phyloP scores from a whole-genome alignment of 179 eudicot species.

The Beta corolliflora region DNA sequence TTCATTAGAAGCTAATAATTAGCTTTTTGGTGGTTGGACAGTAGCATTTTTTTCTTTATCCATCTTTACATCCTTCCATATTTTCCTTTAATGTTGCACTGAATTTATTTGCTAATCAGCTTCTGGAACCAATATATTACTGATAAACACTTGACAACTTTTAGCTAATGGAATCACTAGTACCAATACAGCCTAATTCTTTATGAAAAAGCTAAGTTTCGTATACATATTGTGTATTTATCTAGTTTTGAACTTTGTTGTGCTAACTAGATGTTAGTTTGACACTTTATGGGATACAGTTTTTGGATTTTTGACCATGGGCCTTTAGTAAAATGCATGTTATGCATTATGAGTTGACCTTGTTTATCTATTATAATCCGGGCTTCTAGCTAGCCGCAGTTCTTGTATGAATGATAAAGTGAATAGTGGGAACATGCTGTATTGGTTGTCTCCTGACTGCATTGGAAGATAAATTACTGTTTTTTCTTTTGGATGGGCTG shows the following conservation, averaged over 20 bases:
- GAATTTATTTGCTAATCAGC: background rate
- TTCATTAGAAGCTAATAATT: background rate
- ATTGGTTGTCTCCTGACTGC: slow-evolving; percentile 2
- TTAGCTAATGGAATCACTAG: background rate
- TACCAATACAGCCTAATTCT: background rate
- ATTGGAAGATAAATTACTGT: background rate
- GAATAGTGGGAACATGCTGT: background rate
- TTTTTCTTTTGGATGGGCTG: no score
- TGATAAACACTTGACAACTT: background rate
- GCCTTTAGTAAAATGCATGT: background rate
- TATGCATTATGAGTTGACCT: background rate
- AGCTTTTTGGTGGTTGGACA: background rate
- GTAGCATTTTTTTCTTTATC: background rate
- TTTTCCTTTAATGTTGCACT: background rate
- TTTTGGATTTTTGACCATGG: background rate
- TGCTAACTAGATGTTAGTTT: background rate
- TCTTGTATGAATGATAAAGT: background rate
- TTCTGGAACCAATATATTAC: background rate
- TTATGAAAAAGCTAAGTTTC: background rate
- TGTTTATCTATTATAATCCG: background rate
- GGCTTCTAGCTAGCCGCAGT: background rate
- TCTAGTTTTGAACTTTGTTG: background rate
- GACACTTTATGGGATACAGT: background rate
- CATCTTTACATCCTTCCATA: background rate
- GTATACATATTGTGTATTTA: background rate